Percentiles rank a stretch among this genome's conserved stretches.
Evolutionary conservation across 306 rosid species (phyloP).

Genomic region (Acacia melanoxylon): DNA sequence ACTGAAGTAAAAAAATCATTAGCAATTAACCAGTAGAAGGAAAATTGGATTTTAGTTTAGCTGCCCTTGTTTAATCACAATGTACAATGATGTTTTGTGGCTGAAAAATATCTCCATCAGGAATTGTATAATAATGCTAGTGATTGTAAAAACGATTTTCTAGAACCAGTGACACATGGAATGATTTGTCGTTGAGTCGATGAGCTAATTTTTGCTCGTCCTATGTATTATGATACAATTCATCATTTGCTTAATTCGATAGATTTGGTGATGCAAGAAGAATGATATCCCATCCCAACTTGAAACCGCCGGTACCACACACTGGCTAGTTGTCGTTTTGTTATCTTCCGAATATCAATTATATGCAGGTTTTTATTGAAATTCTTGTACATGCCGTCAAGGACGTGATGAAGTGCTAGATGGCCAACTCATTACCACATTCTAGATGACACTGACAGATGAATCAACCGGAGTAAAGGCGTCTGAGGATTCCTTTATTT

Average conservation of each 20-base stretch:
- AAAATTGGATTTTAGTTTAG: background rate
- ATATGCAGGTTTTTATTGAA: background rate
- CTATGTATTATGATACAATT: background rate
- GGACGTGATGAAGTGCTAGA: background rate
- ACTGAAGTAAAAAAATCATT: constrained; percentile 30
- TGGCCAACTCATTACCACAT: background rate
- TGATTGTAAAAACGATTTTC: background rate
- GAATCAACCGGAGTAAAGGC: background rate
- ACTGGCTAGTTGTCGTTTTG: background rate
- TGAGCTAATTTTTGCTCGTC: background rate
- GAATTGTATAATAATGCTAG: background rate
- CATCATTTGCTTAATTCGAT: background rate
- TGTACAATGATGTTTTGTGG: background rate
- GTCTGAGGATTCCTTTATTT: background rate
- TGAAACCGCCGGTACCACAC: background rate
- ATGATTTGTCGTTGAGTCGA: background rate
- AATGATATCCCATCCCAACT: background rate
- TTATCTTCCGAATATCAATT: background rate
- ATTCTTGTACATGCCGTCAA: background rate
- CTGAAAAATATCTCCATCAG: background rate
- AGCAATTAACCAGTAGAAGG: constrained; percentile 18
- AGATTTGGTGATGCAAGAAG: background rate
- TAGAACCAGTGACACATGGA: background rate
- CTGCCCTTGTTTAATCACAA: constrained; percentile 11
- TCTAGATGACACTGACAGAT: constrained; percentile 12